These are phyloP conservation scores for Pythium grandisporangium DNA, from an alignment of 352 stramenopile genomes.

Conservation along the genomic window DNA sequence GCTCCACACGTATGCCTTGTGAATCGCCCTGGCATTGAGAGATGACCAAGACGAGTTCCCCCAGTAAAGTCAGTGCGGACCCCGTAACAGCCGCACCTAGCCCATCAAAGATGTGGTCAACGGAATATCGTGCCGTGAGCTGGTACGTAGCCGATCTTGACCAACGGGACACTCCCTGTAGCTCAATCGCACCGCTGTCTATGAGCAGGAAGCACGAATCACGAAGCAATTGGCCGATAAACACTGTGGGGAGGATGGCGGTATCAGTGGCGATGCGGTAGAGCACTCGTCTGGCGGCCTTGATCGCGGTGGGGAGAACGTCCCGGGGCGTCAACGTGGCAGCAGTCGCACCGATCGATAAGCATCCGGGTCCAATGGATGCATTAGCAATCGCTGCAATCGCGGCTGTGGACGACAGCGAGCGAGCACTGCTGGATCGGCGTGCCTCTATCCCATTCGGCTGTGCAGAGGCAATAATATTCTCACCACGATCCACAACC, in stretches of 20 bases:
- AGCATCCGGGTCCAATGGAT: too few relatives aligned
- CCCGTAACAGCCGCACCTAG: too few relatives aligned
- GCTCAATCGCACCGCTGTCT: too few relatives aligned
- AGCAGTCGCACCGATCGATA: too few relatives aligned
- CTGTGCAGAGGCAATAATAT: too few relatives aligned
- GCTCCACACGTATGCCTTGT: slow-evolving; percentile 9
- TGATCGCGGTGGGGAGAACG: slow-evolving; percentile 3
- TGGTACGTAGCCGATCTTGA: slow-evolving; percentile 20
- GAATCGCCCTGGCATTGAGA: slow-evolving; percentile 17
- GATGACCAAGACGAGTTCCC: slow-evolving; percentile 48
- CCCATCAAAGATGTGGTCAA: slow-evolving; percentile 36
- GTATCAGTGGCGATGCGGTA: slow-evolving; percentile 28
- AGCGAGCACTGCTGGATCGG: too few relatives aligned
- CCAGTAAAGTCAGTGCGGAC: slow-evolving; percentile 30
- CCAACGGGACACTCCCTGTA: slow-evolving; percentile 14
- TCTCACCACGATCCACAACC: too few relatives aligned
- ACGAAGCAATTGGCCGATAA: slow-evolving; percentile 32
- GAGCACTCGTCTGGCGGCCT: slow-evolving; percentile 28
- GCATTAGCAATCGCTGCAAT: too few relatives aligned
- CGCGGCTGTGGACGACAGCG: too few relatives aligned
- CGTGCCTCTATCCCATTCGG: too few relatives aligned
- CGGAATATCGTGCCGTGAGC: slow-evolving; percentile 31
- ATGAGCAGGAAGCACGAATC: slow-evolving; percentile 26
- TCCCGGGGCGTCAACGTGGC: too few relatives aligned
- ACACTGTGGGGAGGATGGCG: slow-evolving; percentile 20